These are phyloP conservation scores for Tanozyma kutaoensis DNA, from an alignment of 805 yeast genomes.

Conservation along the genomic window DNA sequence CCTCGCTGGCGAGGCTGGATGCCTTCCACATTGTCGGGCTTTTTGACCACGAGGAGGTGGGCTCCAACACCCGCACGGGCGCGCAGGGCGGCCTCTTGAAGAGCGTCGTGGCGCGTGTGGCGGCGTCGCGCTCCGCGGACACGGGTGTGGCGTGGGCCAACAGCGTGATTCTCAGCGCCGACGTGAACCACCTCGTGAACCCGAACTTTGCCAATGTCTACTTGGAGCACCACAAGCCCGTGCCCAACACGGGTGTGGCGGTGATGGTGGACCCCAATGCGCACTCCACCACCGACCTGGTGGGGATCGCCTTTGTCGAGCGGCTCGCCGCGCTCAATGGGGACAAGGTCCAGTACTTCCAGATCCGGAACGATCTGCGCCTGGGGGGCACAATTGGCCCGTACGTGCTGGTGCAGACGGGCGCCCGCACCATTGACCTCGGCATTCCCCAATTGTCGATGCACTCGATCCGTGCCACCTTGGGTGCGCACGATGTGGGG, in stretches of 20 bases:
- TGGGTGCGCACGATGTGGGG: constrained; percentile 68
- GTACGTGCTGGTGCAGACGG: constrained; percentile 44
- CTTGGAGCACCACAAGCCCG: constrained; percentile 66
- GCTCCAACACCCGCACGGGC: constrained; percentile 71
- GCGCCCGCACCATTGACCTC: constrained; percentile 65
- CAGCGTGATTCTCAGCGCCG: constrained; percentile 71
- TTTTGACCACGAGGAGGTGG: constrained; percentile 76
- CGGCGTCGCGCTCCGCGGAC: constrained; percentile 14
- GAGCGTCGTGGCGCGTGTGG: constrained; percentile 43
- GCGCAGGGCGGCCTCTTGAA: constrained; percentile 69
- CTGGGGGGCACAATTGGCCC: constrained; percentile 91
- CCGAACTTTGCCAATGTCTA: constrained; percentile 65
- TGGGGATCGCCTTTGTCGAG: constrained; percentile 57
- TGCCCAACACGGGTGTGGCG: constrained; percentile 66
- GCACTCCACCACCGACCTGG: constrained; percentile 72
- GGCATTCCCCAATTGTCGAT: constrained; percentile 78
- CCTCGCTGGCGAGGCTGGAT: constrained; percentile 10
- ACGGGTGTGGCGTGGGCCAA: constrained; percentile 44
- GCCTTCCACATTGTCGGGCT: constrained; percentile 48
- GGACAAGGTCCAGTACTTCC: constrained; percentile 68
- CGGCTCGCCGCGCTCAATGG: constrained; percentile 54
- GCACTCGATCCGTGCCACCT: constrained; percentile 78
- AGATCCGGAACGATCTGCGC: constrained; percentile 72
- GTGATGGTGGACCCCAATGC: constrained; percentile 68
- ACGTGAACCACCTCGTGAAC: constrained; percentile 70